Evolutionary conservation across 2,329 filamentous ascomycete species (phyloP).

Genomic region (Nemania diffusa): DNA sequence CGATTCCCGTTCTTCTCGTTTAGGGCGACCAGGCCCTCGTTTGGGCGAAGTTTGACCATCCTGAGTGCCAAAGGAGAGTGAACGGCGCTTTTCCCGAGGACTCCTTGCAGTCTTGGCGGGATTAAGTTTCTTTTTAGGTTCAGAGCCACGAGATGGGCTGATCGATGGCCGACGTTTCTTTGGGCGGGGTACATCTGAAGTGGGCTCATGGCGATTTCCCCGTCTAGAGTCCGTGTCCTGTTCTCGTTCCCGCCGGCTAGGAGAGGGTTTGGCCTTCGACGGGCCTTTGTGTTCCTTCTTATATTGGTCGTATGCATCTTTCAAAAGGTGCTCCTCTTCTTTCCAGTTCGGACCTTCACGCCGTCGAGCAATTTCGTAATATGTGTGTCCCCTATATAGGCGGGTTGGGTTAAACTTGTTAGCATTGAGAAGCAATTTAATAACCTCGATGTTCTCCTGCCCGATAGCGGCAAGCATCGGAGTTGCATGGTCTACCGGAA

Average conservation of each 20-base stretch:
- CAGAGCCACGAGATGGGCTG: constrained; percentile 60
- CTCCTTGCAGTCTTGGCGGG: constrained; percentile 53
- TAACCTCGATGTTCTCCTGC: constrained; percentile 84
- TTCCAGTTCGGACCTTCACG: constrained; percentile 89
- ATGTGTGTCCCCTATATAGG: constrained; percentile 79
- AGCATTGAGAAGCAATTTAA: constrained; percentile 81
- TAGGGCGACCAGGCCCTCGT: constrained; percentile 63
- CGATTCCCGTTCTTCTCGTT: constrained; percentile 64
- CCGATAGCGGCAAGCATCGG: constrained; percentile 96
- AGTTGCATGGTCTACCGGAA: constrained; percentile 79
- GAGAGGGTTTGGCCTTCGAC: constrained; percentile 64
- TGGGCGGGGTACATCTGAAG: constrained; percentile 54
- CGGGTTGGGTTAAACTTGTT: constrained; percentile 84
- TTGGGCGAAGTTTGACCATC: constrained; percentile 62
- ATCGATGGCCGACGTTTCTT: constrained; percentile 59
- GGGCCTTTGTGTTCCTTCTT: constrained; percentile 62
- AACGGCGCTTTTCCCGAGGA: constrained; percentile 61
- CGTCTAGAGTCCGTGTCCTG: constrained; percentile 57
- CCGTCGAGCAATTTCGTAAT: constrained; percentile 86
- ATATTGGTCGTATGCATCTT: constrained; percentile 76
- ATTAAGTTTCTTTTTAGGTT: constrained; percentile 56
- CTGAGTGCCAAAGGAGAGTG: constrained; percentile 56
- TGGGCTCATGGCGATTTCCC: constrained; percentile 56
- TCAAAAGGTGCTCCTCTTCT: constrained; percentile 84
- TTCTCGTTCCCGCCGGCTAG: constrained; percentile 55